Conservation (phyloP, 768 basidiomycete species). For the Crepidotus variabilis region DNA sequence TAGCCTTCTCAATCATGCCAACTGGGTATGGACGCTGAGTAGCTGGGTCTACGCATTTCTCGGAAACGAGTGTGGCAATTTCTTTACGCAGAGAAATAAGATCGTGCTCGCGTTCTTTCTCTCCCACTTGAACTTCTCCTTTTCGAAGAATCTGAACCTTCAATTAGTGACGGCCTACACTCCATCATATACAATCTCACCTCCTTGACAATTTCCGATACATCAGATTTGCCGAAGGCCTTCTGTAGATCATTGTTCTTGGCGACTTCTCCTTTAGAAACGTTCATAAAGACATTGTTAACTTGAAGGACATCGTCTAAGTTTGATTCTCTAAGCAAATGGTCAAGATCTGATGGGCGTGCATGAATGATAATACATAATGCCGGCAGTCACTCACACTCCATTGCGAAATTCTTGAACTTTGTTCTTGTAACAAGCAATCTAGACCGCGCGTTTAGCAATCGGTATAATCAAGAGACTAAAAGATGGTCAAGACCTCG, state of each 20-base stretch:
- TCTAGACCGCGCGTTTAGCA: conserved; percentile 34
- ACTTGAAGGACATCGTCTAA: conserved; percentile 96
- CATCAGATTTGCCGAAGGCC: conserved; percentile 77
- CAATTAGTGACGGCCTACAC: not conserved
- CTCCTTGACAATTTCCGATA: conserved; percentile 76
- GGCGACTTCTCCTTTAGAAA: conserved; percentile 93
- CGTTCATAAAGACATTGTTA: conserved; percentile 92
- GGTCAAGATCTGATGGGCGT: not conserved
- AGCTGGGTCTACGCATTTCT: conserved; percentile 92
- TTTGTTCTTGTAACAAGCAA: conserved; percentile 99
- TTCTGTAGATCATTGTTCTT: conserved; percentile 88
- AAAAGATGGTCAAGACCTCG: conserved; percentile 55
- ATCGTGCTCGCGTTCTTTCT: conserved; percentile 94
- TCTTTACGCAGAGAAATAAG: conserved; percentile 77
- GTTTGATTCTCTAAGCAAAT: conserved; percentile 69
- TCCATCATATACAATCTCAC: conserved; percentile 30
- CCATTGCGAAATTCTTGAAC: conserved; percentile 95
- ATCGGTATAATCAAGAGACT: not conserved
- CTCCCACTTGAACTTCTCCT: conserved; percentile 95
- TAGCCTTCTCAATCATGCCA: conserved; percentile 96
- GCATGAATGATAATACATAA: not conserved
- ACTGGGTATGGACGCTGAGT: conserved; percentile 90
- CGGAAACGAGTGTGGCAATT: conserved; percentile 91
- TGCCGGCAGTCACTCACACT: conserved; percentile 51
- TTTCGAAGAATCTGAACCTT: conserved; percentile 78